Conservation (phyloP, 306 rosid genomes). For the Dicorynia guianensis region DNA sequence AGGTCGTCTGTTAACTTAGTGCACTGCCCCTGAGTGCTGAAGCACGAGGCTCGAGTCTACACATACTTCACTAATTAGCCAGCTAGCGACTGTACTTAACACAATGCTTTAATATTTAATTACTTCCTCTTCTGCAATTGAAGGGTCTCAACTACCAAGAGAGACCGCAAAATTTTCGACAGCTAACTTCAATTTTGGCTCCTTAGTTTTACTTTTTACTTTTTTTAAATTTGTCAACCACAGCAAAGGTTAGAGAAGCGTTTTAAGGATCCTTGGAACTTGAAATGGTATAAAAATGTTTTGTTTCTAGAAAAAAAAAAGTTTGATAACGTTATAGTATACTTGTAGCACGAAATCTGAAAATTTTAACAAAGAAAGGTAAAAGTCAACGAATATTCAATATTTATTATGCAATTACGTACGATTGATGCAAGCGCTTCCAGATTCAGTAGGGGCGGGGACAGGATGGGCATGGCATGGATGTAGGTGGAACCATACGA, state of each 20-base stretch:
- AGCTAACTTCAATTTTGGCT: background rate
- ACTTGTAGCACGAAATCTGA: no score
- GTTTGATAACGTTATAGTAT: no score
- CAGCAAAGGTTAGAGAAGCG: background rate
- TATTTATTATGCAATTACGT: no score
- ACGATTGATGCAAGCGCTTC: no score
- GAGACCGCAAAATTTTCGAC: background rate
- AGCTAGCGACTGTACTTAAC: background rate
- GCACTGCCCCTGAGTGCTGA: background rate
- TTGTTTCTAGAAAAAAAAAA: no score
- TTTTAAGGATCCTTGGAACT: no score
- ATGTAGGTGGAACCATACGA: no score
- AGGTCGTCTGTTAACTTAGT: background rate
- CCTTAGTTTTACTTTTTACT: background rate
- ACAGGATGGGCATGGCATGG: no score
- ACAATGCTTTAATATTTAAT: background rate
- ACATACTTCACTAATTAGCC: background rate
- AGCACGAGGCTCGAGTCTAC: conserved; percentile 29
- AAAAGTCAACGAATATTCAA: no score
- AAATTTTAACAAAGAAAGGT: no score
- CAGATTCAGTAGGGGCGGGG: no score
- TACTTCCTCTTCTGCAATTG: background rate
- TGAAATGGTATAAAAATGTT: background rate
- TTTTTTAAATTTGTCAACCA: background rate
- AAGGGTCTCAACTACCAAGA: background rate